A percentile compares a stretch with the other conserved stretches of the same genome.
These are phyloP conservation scores for Vachellia pachyceras DNA, from an alignment of 306 rosid genomes.

Conservation along the genomic window DNA sequence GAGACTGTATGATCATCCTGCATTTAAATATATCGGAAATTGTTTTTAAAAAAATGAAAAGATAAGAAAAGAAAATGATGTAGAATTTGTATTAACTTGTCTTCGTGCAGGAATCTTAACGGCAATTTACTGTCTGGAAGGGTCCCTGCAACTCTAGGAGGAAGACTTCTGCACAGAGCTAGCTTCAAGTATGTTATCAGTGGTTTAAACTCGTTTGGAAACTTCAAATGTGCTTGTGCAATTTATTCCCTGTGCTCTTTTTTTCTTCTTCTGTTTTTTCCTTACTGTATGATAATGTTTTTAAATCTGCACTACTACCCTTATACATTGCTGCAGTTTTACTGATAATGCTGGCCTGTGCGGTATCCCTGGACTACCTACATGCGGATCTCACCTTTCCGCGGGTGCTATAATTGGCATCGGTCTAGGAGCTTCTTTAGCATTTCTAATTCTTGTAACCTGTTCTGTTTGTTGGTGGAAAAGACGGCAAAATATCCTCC, in stretches of 20 bases:
- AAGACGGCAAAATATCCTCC: slow-evolving; percentile 85
- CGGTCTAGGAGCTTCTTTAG: slow-evolving; percentile 59
- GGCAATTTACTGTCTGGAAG: slow-evolving; percentile 79
- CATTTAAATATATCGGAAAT: slow-evolving; percentile 22
- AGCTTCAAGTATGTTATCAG: slow-evolving; percentile 86
- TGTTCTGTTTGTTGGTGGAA: slow-evolving; percentile 89
- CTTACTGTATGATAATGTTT: slow-evolving; percentile 14
- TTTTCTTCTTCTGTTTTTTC: background rate
- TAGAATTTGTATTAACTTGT: slow-evolving; percentile 34
- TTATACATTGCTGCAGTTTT: slow-evolving; percentile 67
- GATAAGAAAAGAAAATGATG: background rate
- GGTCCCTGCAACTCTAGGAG: slow-evolving; percentile 84
- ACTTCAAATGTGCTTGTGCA: slow-evolving; percentile 14
- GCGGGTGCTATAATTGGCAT: slow-evolving; percentile 76
- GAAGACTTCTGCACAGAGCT: slow-evolving; percentile 93
- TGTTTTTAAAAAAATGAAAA: background rate
- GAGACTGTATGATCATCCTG: slow-evolving; percentile 64
- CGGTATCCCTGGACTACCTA: slow-evolving; percentile 86
- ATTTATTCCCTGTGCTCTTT: slow-evolving; percentile 2
- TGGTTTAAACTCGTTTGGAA: slow-evolving; percentile 9
- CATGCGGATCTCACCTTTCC: slow-evolving; percentile 81
- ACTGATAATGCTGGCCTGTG: slow-evolving; percentile 92
- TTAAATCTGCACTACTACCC: slow-evolving; percentile 22
- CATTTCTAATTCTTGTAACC: slow-evolving; percentile 58
- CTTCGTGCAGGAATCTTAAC: slow-evolving; percentile 80